Evolutionary conservation across 2,329 filamentous ascomycete genomes (phyloP), one percentile per base, ranked within the genome.

Genomic region (Pseudohalonectria lignicola): DNA sequence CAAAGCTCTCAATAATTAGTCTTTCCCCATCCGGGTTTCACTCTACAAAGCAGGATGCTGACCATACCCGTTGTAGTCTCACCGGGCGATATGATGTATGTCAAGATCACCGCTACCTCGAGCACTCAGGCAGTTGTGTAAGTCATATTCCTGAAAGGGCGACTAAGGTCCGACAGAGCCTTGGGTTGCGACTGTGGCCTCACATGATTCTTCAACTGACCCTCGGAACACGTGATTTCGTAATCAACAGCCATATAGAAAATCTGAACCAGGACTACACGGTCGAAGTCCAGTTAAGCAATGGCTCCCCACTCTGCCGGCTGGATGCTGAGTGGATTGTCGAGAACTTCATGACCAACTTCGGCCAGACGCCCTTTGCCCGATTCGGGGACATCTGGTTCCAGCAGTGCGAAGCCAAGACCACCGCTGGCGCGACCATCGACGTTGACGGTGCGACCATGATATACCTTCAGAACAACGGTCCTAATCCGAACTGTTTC

Each of bases 301-400:
- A 49, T 42, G 45, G 47, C 20, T 41, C 47, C 23, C 40, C 42
- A 29, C 48, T 57, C 16, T 56, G 53, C 40, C 46, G 47, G 18
- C 29, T 40, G 31, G 51, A 54, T 39, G 49, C 49, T 38, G 53
- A 54, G 40, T 56, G 53, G 52, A 53, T 57, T 26, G 44, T 57
- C 21, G 53, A 55, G 44, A 52, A 54, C 42, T 54, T 50, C 23
- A 39, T 47, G 33, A 41, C 47, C 31, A 40, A 42, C 34, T 39
- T 36, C 36, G 37, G 44, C 42, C 47, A 49, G 34, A 48, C 53
- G 9, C 43, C 46, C 9, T 50, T 56, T 40, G 50, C 47, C 33
- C 30, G 44, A 33, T 57, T 55, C 36, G 44, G 44, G 31, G 48
- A 52, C 19, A 31, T 55, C 21, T 52, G 49, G 49, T 54, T 54